Percentiles rank a stretch among this genome's conserved stretches.
These are phyloP conservation scores for Verticillium albo-atrum DNA, from an alignment of 2,329 filamentous ascomycete species.

Conservation along the genomic window DNA sequence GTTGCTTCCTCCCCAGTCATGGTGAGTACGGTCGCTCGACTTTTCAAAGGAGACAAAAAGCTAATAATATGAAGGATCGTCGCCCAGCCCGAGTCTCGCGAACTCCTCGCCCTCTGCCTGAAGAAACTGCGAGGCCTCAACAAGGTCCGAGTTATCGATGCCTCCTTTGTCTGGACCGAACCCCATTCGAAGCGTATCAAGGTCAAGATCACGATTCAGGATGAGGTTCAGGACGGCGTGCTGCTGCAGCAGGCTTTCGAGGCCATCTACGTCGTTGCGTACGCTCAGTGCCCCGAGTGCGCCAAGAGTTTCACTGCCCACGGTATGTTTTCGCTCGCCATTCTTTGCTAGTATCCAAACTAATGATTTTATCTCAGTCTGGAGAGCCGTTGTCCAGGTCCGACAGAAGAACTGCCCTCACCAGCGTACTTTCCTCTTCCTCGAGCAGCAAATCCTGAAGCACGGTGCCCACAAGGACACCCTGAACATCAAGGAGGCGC, in stretches of 20 bases:
- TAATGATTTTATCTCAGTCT: constrained; percentile 48
- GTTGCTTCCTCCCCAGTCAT: constrained; percentile 72
- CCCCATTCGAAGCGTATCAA: constrained; percentile 90
- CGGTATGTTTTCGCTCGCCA: constrained; percentile 7
- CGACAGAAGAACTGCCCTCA: constrained; percentile 87
- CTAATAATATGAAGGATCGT: constrained; percentile 62
- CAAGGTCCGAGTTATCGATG: constrained; percentile 92
- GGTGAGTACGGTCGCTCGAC: not conserved
- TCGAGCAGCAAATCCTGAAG: constrained; percentile 95
- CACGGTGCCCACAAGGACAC: constrained; percentile 87
- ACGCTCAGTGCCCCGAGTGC: constrained; percentile 93
- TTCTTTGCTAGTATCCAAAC: not conserved
- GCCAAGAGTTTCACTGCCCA: constrained; percentile 95
- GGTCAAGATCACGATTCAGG: constrained; percentile 92
- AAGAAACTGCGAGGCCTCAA: constrained; percentile 80
- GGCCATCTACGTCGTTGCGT: constrained; percentile 84
- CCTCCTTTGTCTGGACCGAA: constrained; percentile 96
- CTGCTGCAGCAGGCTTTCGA: constrained; percentile 91
- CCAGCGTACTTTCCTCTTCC: constrained; percentile 68
- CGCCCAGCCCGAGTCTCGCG: constrained; percentile 80
- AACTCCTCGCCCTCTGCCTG: constrained; percentile 87
- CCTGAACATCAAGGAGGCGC: constrained; percentile 96
- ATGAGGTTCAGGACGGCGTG: constrained; percentile 57
- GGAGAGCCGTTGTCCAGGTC: constrained; percentile 90
- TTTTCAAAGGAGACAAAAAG: not conserved